These are phyloP conservation scores for Phytopythium kandeliae DNA, from an alignment of 352 stramenopile genomes.

Conservation along the genomic window DNA sequence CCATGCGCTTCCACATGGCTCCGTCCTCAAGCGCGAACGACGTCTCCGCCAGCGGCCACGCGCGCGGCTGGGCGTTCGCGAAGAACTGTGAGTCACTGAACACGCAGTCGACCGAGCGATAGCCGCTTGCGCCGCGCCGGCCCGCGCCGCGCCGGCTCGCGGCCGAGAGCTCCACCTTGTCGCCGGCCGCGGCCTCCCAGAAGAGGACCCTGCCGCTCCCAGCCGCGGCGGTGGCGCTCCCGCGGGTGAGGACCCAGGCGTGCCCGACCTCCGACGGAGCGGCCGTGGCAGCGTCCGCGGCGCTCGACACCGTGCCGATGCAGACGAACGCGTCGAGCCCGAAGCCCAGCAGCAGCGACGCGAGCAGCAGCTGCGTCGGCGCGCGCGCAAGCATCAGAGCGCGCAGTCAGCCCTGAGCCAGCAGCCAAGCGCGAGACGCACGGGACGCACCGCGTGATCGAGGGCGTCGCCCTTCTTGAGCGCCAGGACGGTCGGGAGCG, in stretches of 20 bases:
- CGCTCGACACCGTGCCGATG: slow-evolving; percentile 64
- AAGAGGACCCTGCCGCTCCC: slow-evolving; percentile 28
- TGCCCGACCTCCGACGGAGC: slow-evolving; percentile 41
- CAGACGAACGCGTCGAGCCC: slow-evolving; percentile 85
- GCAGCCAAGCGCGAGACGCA: neutral
- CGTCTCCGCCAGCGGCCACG: slow-evolving; percentile 31
- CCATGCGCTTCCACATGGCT: slow-evolving; percentile 56
- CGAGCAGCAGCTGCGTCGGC: slow-evolving; percentile 58
- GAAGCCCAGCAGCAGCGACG: slow-evolving; percentile 85
- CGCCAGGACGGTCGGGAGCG: slow-evolving; percentile 61
- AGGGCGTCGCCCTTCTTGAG: slow-evolving; percentile 69
- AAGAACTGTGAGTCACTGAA: slow-evolving; percentile 77
- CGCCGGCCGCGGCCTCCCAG: slow-evolving; percentile 72
- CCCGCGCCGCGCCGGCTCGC: slow-evolving; percentile 7
- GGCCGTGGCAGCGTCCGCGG: slow-evolving; percentile 15
- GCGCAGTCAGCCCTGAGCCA: no score
- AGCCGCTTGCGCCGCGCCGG: slow-evolving; percentile 17
- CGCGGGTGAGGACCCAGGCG: slow-evolving; percentile 73
- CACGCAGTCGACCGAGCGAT: slow-evolving; percentile 73
- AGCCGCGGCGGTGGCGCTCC: slow-evolving; percentile 12
- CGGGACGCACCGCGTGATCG: slow-evolving; percentile 62
- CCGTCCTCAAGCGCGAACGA: slow-evolving; percentile 61
- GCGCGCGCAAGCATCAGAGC: no score
- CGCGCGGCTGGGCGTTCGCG: slow-evolving; percentile 65
- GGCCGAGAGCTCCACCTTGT: slow-evolving; percentile 31